Percentiles rank a stretch among this genome's conserved stretches.
These are phyloP conservation scores for Debaryomyces nepalensis DNA, from an alignment of 1,139 yeast genomes.

Conservation along the genomic window DNA sequence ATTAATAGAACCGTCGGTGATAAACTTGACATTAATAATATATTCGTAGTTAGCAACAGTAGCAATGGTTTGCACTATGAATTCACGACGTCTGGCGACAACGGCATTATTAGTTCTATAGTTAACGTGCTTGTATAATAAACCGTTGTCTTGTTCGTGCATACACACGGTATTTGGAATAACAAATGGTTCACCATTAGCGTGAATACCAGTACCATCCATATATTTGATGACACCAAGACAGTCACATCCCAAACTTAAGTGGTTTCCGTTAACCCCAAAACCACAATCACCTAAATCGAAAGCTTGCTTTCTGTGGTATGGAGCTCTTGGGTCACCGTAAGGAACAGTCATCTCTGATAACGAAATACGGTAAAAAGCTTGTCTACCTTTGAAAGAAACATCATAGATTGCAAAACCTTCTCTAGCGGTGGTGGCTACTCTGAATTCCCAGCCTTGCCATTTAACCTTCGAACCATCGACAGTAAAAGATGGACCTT, in stretches of 20 bases:
- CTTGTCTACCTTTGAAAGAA: slow-evolving; percentile 78
- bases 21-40: slow-evolving; percentile 75
- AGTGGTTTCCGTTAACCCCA: slow-evolving; percentile 76
- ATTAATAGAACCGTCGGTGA: slow-evolving; percentile 81
- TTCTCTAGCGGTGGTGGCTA: slow-evolving; percentile 77
- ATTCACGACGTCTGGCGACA: slow-evolving; percentile 84
- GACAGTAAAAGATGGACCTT: slow-evolving; percentile 79
- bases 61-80: slow-evolving; percentile 83
- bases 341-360: slow-evolving; percentile 94
- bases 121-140: slow-evolving; percentile 83
- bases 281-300: slow-evolving; percentile 93
- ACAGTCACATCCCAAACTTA: slow-evolving; percentile 86
- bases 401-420: slow-evolving; percentile 82
- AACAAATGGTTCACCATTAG: slow-evolving; percentile 66
- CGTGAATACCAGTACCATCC: slow-evolving; percentile 65
- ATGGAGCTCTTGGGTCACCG: slow-evolving; percentile 89
- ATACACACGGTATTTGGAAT: slow-evolving; percentile 80
- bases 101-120: slow-evolving; percentile 76
- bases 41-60: slow-evolving; percentile 93
- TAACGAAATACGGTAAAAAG: slow-evolving; percentile 76
- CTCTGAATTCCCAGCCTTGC: slow-evolving; percentile 92
- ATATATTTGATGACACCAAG: slow-evolving; percentile 83
- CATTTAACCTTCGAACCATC: slow-evolving; percentile 70
- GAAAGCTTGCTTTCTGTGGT: slow-evolving; percentile 90
- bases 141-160: slow-evolving; percentile 84